Percentiles rank a stretch among this genome's conserved stretches.
Evolutionary conservation across 352 stramenopile species (phyloP).

Genomic region (Phytophthora tentaculata): DNA sequence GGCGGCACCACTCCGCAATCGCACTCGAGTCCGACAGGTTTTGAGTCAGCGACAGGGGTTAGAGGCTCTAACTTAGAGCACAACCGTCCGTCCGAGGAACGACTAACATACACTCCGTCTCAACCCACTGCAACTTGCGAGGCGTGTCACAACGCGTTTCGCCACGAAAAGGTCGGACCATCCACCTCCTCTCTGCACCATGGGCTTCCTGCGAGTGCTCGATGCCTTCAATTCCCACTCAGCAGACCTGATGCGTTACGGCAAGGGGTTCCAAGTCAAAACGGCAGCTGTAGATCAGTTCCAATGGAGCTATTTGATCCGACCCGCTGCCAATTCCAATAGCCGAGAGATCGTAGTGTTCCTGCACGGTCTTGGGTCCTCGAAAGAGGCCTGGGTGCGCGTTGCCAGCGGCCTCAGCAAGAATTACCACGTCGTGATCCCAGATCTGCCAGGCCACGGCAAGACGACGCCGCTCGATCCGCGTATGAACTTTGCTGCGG

Average conservation of each 20-base stretch:
- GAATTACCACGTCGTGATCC: conserved; percentile 61
- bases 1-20: conserved; percentile 32
- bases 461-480: conserved; percentile 55
- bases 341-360: conserved; percentile 62
- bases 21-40: conserved; percentile 8
- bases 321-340: conserved; percentile 25
- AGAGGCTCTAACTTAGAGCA: neutral
- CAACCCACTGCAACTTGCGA: conserved; percentile 12
- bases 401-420: conserved; percentile 48
- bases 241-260: conserved; percentile 52
- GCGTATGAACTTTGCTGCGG: conserved; percentile 51
- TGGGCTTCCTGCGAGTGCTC: conserved; percentile 31
- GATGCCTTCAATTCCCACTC: conserved; percentile 29
- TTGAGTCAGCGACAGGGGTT: conserved; percentile 1
- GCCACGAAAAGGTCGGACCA: conserved; percentile 24
- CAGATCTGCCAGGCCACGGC: conserved; percentile 68
- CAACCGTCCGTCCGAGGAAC: conserved; percentile 17
- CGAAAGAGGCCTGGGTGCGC: conserved; percentile 70
- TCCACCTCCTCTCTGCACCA: conserved; percentile 4
- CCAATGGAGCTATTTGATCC: conserved; percentile 72
- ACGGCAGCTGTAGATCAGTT: conserved; percentile 54
- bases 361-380: conserved; percentile 67
- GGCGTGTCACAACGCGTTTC: conserved; percentile 34
- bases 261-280: conserved; percentile 47
- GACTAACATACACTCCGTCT: conserved; percentile 23